Base-by-base conservation (phyloP, 2,329 filamentous ascomycete genomes). In the Colletotrichum phormii region DNA sequence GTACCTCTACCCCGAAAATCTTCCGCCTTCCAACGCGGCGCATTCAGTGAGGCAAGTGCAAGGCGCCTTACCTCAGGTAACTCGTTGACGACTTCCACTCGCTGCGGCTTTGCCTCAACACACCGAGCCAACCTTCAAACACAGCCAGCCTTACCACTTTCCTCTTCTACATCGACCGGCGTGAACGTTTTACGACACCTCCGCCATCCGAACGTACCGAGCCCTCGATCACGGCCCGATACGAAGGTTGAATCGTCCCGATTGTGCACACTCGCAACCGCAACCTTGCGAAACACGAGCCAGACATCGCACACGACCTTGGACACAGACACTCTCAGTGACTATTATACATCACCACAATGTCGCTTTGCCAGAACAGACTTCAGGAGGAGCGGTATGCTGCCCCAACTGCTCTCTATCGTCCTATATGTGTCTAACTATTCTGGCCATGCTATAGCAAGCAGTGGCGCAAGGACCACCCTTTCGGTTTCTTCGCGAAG, bases 381-480 rank as follows among this genome's bases (percentile, higher is more conserved):
- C 88, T 98, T 51, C 93, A 95, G 76, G 95, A 97, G 84, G 95
- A 98, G 87, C 88, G 95, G 94, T 95, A 88, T 76, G 89, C 83
- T 33, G 18, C 35, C 42, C 64, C 64, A 66, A 74, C 54, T 76
- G 53, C 42, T 22, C 29, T 29, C 26, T 11, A 37, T 35, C 33
- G 75, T 53, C 6, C 55, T 26, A n/a, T 63, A 54, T n/a, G 72
- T 12, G 31, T 35, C 81, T 80, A 61, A 78, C 65, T 60, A 54
- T 64, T 53, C 37, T 42, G 37, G 15, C 37, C 18, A 3, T 42
- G 15, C 15, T 49, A 33, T 78, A 98, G 95, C 75, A 98, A 98
- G 86, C 95, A 98, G 85, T 99, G 97, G 97, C 92, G 97, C 76
- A 92, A 92, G 81, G 96, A 99, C 78, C 97, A 99, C 80, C 97